Base-by-base conservation (phyloP, 1,284 basidiomycete genomes). In the Laetiporus sulphureus region DNA sequence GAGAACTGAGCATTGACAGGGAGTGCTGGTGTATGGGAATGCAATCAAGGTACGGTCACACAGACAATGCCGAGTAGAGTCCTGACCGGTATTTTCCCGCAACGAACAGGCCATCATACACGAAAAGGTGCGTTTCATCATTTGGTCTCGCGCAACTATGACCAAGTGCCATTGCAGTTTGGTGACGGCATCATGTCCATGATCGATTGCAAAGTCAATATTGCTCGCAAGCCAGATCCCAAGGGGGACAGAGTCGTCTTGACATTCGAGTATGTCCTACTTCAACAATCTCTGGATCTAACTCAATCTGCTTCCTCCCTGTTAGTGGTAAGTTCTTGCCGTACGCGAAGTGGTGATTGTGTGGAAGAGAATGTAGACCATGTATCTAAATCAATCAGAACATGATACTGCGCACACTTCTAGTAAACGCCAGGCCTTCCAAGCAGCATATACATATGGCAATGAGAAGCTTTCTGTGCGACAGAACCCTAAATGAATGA, bases 181-280 rank as follows among this genome's bases (percentile, higher is more conserved):
- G 90, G 90, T 3, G 91, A 92, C 57, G 88, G 90, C 3, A 92
- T 92, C 53, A 91, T 91, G 87, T 87, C 83, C 15, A 88, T 92
- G 73, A 92, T 93, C 47, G 86, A 89, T 59, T 92, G 89, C 63
- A 77, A 77, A 47, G 74, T 91, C 32, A 72, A 69, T 22, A 69
- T 93, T 31, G 73, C 79, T 45, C 81, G 74, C 66, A 90, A 91
- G 63, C 66, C 71, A 11, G 80, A 91, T 54, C 85, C 86, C 5
- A 87, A 85, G 56, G 89, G 89, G 18, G 88, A 91, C 55, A 80
- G 89, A 29, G 83, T 91, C 5, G 61, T 90, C 7, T 70, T 92
- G 51, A 91, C 83, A 3, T 85, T 91, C 49, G 88, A 91, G 80
- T 91, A 60, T 51, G 87, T 75, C 16, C 22, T 39, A 29, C 16